Percentiles rank a stretch among this genome's conserved stretches.
Evolutionary conservation across 371 early-diverging fungal species (phyloP).

Genomic region (Haplosporangium sp.): DNA sequence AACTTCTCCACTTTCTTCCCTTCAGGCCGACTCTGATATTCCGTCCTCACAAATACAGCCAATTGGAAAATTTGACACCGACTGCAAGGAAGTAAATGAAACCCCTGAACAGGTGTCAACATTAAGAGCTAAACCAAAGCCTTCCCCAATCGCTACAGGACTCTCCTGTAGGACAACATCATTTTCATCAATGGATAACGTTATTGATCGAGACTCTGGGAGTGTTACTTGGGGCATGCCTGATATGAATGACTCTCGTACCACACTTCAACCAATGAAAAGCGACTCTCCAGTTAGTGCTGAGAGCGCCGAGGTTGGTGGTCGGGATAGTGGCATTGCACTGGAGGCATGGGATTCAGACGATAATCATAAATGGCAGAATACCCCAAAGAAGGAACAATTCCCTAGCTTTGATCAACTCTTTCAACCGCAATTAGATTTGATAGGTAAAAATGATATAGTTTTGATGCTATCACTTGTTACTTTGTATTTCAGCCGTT

Average conservation of each 20-base stretch:
- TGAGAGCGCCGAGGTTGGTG: not conserved
- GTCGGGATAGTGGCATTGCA: constrained; percentile 31
- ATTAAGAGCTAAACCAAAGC: constrained; percentile 18
- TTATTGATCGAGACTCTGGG: not conserved
- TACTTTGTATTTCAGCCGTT: not conserved
- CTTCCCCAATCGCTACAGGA: constrained; percentile 22
- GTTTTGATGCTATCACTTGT: not conserved
- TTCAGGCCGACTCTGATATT: not conserved
- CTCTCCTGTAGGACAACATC: not conserved
- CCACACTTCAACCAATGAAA: not conserved
- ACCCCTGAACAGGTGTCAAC: not conserved
- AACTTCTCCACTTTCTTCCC: not conserved
- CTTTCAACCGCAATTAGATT: constrained; percentile 9
- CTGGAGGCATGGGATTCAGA: constrained; percentile 20
- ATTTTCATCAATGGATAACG: not conserved
- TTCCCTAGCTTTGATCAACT: constrained; percentile 27
- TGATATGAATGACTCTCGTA: not conserved
- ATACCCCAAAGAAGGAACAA: not conserved
- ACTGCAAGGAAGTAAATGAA: not conserved
- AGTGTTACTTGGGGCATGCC: too few species aligned
- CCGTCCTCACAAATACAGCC: not conserved
- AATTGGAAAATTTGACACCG: not conserved
- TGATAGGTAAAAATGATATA: constrained; percentile 5
- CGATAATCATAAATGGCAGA: not conserved
- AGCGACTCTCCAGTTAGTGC: not conserved